These are phyloP conservation scores for Triangularia verruculosa DNA, from an alignment of 2,329 filamentous ascomycete species.

Conservation along the genomic window DNA sequence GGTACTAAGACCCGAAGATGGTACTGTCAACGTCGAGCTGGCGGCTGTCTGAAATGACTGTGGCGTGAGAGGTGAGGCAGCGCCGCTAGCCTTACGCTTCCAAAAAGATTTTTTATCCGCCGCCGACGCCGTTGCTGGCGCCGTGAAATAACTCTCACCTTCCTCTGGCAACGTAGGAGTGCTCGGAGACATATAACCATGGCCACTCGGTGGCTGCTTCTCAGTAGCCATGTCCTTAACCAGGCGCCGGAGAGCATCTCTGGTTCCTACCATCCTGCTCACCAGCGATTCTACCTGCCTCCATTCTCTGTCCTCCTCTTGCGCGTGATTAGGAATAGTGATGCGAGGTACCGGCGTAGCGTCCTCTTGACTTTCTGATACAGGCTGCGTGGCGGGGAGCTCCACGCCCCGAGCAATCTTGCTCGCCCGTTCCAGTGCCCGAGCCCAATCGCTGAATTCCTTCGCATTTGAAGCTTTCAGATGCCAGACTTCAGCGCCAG, in stretches of 20 bases:
- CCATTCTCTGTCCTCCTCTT: slow-evolving; percentile 78
- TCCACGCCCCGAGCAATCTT: slow-evolving; percentile 58
- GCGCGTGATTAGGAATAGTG: slow-evolving; percentile 5
- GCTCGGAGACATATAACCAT: slow-evolving; percentile 40
- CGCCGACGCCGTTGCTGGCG: slow-evolving; percentile 20
- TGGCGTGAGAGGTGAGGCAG: slow-evolving; percentile 40
- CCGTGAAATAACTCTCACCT: slow-evolving; percentile 53
- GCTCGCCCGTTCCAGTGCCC: slow-evolving; percentile 79
- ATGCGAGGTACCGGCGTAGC: slow-evolving; percentile 15
- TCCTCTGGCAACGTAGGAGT: slow-evolving; percentile 46
- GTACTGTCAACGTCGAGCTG: slow-evolving; percentile 41
- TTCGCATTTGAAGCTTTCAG: slow-evolving; percentile 76
- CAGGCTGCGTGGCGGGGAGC: slow-evolving; percentile 29
- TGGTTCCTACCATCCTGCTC: slow-evolving; percentile 78
- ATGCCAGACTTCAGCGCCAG: slow-evolving; percentile 96
- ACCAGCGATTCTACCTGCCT: slow-evolving; percentile 80
- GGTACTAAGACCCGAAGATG: slow-evolving; percentile 38
- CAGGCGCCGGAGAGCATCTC: slow-evolving; percentile 82
- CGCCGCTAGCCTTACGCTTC: slow-evolving; percentile 77
- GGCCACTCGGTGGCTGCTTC: slow-evolving; percentile 46
- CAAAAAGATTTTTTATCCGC: slow-evolving; percentile 75
- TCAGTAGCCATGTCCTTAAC: slow-evolving; percentile 75
- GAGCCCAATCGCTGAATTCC: slow-evolving; percentile 86
- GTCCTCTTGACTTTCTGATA: slow-evolving; percentile 18
- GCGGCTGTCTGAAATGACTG: slow-evolving; percentile 39